Percentiles rank a stretch among this genome's conserved stretches.
phyloP scores from a whole-genome alignment of 257 asterid genomes.

The Parsonsia alboflavescens region DNA sequence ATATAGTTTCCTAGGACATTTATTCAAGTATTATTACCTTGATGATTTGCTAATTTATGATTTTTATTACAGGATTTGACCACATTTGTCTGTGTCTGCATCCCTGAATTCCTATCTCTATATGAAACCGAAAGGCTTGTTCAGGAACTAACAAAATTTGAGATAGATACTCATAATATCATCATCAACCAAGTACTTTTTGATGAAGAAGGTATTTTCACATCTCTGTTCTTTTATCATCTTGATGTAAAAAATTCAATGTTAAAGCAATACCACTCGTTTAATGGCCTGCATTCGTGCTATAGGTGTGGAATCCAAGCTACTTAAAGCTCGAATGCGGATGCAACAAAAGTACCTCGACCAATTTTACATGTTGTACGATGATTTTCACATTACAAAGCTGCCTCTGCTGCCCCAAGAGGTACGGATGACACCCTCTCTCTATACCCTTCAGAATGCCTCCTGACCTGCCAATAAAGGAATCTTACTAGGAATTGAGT shows the following conservation, averaged over 20 bases:
- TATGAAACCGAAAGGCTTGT: constrained; percentile 95
- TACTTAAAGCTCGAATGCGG: constrained; percentile 85
- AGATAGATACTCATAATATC: constrained; percentile 93
- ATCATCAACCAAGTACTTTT: constrained; percentile 90
- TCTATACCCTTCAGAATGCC: background rate
- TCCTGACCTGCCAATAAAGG: background rate
- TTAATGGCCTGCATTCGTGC: background rate
- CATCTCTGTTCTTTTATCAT: constrained; percentile 3
- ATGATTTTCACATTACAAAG: constrained; percentile 85
- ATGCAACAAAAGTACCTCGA: constrained; percentile 94
- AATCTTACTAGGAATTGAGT: background rate
- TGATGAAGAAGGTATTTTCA: constrained; percentile 76
- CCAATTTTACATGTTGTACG: constrained; percentile 89
- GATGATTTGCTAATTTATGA: background rate
- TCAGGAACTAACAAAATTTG: constrained; percentile 90
- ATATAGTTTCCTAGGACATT: background rate
- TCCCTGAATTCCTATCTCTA: constrained; percentile 92
- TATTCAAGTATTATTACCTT: background rate
- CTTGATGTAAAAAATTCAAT: background rate
- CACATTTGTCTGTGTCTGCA: constrained; percentile 88
- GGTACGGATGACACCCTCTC: constrained; percentile 33
- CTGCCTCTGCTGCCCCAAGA: constrained; percentile 93
- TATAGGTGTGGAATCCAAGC: constrained; percentile 68
- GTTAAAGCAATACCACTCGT: background rate
- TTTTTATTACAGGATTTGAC: constrained; percentile 68